phyloP scores from a whole-genome alignment of 345 rosid genomes.

The Euphorbia pulcherrima region DNA sequence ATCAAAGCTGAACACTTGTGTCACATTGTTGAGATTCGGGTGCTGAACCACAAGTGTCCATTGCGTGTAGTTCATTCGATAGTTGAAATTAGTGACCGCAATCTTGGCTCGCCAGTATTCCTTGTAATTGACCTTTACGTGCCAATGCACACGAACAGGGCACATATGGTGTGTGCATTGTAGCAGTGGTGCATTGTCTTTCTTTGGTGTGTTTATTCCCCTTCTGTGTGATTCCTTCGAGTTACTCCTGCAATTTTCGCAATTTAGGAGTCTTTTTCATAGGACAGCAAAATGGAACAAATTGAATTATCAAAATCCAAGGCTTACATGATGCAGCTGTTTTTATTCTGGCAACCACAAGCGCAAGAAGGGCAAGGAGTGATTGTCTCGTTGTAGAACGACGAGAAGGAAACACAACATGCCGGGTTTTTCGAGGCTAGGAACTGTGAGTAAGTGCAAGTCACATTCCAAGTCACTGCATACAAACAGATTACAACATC shows the following conservation, averaged over 20 bases:
- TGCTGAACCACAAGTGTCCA: constrained; percentile 68
- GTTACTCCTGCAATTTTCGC: constrained; percentile 38
- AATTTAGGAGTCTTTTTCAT: background rate
- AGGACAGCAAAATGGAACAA: background rate
- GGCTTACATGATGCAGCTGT: constrained; percentile 58
- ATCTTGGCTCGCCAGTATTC: constrained; percentile 65
- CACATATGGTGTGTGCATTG: constrained; percentile 72
- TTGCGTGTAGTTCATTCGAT: constrained; percentile 50
- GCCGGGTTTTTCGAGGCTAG: constrained; percentile 26
- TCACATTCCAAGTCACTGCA: constrained; percentile 33
- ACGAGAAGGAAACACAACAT: constrained; percentile 25
- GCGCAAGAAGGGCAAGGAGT: constrained; percentile 29
- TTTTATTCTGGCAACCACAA: constrained; percentile 37
- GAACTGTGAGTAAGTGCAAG: constrained; percentile 28
- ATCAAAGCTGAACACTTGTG: constrained; percentile 59
- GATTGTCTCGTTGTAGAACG: constrained; percentile 28
- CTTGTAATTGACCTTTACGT: constrained; percentile 52
- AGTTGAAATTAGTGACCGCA: constrained; percentile 57
- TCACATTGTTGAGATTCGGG: constrained; percentile 55
- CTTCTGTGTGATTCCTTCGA: constrained; percentile 40
- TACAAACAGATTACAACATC: background rate
- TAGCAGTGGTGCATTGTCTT: constrained; percentile 50
- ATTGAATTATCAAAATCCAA: background rate
- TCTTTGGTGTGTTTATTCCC: constrained; percentile 51
- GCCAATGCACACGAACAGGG: constrained; percentile 61